Evolutionary conservation across 768 basidiomycete genomes (phyloP), one percentile per base, ranked within the genome.

Genomic region (Mycena latifolia): DNA sequence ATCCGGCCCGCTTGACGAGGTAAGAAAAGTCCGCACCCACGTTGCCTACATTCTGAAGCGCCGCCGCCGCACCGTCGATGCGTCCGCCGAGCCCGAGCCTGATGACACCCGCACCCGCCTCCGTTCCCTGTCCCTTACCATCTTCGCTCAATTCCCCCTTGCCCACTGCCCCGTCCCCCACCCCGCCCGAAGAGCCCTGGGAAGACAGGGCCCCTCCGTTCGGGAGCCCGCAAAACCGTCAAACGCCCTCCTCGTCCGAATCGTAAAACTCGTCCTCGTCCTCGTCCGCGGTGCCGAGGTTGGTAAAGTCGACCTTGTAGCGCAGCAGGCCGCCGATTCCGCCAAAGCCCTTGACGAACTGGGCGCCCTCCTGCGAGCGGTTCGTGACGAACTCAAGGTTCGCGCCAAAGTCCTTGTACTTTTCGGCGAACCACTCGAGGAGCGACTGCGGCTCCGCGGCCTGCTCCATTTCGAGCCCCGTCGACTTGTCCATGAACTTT

Each of bases 351-450:
- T 96, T 97, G 73, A 97, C 95, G 82, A 98, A 99, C 77, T 98
- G 96, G 35, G 94, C 93, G 33, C 97, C 97, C 77, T 99, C 97
- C 77, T 98, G 97, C 10, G 95, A 96, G 57, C 92, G 89, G 81
- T 98, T 96, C 69, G 96, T 97, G 47, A 99, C 90, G 76, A 99
- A 98, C 81, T 96, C 95, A 66, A 98, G 89, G 71, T 91, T 91
- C 55, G 97, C 94, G 67, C 97, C 98, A 75, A 98, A 99, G 45
- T 97, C 95, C 78, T 94, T 96, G 85, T 99, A 99, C 77, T 96
- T 95, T 77, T 99, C 98, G 48, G 98, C 92, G 77, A 99, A 95
- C 98, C 98, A 99, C 78, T 99, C 98, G 65, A 99, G 89, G 12
- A 99, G 86, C 53, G 93, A 84, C 74, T 93, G 88, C 2, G 98